Percentiles rank a stretch among this genome's conserved stretches.
Conservation (phyloP, 2,329 filamentous ascomycete species). For the Paraphoma chrysanthemicola region DNA sequence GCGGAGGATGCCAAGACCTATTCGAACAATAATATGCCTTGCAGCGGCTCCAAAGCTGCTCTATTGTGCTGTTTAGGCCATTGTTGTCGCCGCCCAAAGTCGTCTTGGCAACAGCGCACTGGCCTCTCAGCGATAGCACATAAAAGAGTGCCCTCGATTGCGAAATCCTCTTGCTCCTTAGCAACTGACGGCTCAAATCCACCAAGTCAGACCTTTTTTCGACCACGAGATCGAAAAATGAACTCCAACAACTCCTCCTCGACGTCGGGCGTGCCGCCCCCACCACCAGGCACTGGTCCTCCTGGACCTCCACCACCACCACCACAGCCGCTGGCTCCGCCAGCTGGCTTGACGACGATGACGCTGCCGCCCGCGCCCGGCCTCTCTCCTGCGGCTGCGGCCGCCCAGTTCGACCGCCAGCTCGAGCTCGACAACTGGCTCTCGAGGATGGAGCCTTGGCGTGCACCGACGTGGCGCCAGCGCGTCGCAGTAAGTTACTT, state of each 20-base stretch:
- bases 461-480: no score
- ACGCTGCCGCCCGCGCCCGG: no score
- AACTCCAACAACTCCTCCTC: not conserved
- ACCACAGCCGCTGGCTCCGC: no score
- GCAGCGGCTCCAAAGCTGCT: not conserved
- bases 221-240: no score
- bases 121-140: not conserved
- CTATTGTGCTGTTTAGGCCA: not conserved
- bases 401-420: not conserved
- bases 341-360: not conserved
- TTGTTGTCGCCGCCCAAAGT: not conserved
- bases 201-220: not conserved
- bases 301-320: not conserved
- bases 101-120: not conserved
- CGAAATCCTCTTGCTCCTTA: not conserved
- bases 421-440: not conserved
- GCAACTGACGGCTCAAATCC: not conserved
- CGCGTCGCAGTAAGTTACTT: no score
- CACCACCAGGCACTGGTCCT: not conserved
- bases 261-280: not conserved
- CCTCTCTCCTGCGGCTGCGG: not conserved
- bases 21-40: not conserved
- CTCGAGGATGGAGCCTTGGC: not conserved
- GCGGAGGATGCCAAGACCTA: not conserved
- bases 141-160: not conserved